A percentile compares a stretch with the other conserved stretches of the same genome.
Evolutionary conservation across 306 rosid species (phyloP).

Genomic region (Amphicarpaea edgeworthii): DNA sequence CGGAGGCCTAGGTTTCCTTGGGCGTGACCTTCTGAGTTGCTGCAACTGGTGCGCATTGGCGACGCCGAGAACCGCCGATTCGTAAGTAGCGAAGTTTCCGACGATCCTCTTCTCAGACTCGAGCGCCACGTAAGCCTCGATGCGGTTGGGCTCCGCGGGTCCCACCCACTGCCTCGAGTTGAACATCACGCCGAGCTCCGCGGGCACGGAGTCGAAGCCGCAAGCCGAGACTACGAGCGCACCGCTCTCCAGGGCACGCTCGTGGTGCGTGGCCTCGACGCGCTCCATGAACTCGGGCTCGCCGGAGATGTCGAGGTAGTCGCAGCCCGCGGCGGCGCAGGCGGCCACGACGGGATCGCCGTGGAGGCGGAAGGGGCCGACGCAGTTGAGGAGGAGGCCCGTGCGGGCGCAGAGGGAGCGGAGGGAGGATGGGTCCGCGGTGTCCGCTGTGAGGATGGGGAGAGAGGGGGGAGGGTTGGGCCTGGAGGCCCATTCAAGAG

Average conservation of each 20-base stretch:
- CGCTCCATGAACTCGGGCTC: conserved; percentile 97
- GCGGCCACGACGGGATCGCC: conserved; percentile 84
- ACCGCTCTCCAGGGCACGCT: conserved; percentile 58
- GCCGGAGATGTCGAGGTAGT: conserved; percentile 84
- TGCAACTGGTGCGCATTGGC: conserved; percentile 69
- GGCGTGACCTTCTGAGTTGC: conserved; percentile 75
- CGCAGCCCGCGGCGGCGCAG: conserved; percentile 70
- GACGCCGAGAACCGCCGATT: conserved; percentile 83
- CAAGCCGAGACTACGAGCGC: conserved; percentile 82
- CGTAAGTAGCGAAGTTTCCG: conserved; percentile 79
- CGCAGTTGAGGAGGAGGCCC: conserved; percentile 79
- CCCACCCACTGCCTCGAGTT: conserved; percentile 79
- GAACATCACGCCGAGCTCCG: conserved; percentile 76
- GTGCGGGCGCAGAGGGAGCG: conserved; percentile 67
- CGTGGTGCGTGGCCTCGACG: conserved; percentile 60
- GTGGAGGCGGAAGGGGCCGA: conserved; percentile 90
- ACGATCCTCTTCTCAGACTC: conserved; percentile 75
- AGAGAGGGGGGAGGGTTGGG: conserved; percentile 63
- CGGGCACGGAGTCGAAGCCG: conserved; percentile 94
- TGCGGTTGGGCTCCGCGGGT: conserved; percentile 58
- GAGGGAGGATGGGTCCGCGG: conserved; percentile 65
- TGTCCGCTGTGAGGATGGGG: conserved; percentile 70
- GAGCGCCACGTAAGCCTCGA: conserved; percentile 80
- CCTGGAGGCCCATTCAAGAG: conserved; percentile 74
- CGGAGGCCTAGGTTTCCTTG: conserved; percentile 76